Conservation (phyloP, 768 basidiomycete species). For the Psilocybe cyanescens region DNA sequence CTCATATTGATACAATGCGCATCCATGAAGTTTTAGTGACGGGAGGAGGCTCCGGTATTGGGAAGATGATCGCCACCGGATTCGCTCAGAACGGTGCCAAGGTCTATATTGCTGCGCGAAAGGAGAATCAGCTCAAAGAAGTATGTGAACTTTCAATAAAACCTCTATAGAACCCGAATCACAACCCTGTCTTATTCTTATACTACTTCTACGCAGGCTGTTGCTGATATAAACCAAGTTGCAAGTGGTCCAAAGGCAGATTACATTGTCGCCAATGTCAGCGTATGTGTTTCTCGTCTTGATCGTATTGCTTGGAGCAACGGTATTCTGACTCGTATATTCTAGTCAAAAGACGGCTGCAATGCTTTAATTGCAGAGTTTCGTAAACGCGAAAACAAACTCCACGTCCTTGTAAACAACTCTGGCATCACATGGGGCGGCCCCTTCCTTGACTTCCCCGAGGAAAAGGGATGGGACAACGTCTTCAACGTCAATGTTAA, state of each 20-base stretch:
- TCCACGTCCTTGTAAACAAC: slow-evolving; percentile 87
- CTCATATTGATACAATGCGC: background rate
- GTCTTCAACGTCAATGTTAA: slow-evolving; percentile 86
- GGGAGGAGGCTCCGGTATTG: slow-evolving; percentile 84
- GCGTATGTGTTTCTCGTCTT: slow-evolving; percentile 45
- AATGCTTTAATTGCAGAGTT: slow-evolving; percentile 71
- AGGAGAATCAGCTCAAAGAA: slow-evolving; percentile 78
- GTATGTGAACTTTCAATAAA: slow-evolving; percentile 37
- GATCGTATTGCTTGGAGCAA: background rate
- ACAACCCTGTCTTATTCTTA: background rate
- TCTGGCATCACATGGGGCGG: slow-evolving; percentile 83
- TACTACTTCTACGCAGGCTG: slow-evolving; percentile 37
- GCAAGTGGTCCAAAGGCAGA: slow-evolving; percentile 62
- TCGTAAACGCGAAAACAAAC: slow-evolving; percentile 67
- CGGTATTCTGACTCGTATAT: slow-evolving; percentile 33
- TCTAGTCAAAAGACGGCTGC: slow-evolving; percentile 81
- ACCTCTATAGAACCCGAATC: background rate
- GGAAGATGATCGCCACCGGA: slow-evolving; percentile 82
- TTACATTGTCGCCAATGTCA: slow-evolving; percentile 77
- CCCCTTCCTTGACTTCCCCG: slow-evolving; percentile 69
- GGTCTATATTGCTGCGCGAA: slow-evolving; percentile 89
- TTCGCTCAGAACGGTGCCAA: slow-evolving; percentile 86
- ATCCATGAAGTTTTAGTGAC: slow-evolving; percentile 66
- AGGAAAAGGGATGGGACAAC: slow-evolving; percentile 86
- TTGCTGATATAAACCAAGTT: slow-evolving; percentile 61